These are phyloP conservation scores for Rheum nobile DNA, from an alignment of 148 eudicot genomes.

Conservation along the genomic window DNA sequence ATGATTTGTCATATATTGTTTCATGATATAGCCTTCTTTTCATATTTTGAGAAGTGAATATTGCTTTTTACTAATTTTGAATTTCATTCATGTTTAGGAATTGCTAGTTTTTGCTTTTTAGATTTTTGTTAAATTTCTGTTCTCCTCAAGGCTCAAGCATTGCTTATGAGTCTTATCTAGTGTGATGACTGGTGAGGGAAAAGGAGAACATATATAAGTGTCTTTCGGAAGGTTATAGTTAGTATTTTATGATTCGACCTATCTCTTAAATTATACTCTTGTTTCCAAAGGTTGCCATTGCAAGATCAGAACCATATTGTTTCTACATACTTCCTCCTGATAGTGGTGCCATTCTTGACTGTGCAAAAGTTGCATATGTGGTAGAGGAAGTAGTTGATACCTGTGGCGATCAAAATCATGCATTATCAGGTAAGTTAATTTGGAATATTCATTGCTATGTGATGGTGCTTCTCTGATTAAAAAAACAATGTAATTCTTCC, in stretches of 20 bases:
- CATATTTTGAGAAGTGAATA: neutral
- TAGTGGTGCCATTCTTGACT: constrained; percentile 10
- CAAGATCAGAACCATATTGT: constrained; percentile 18
- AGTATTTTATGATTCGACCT: neutral
- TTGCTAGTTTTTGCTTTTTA: neutral
- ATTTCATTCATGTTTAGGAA: neutral
- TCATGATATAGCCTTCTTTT: neutral
- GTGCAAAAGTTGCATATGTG: constrained; percentile 25
- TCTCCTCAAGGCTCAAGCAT: neutral
- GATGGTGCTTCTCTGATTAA: neutral
- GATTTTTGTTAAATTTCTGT: neutral
- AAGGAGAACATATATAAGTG: neutral
- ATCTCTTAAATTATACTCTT: neutral
- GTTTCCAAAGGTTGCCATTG: constrained; percentile 23
- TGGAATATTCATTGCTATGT: neutral
- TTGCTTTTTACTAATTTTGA: neutral
- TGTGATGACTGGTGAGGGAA: neutral
- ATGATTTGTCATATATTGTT: neutral
- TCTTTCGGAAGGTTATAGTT: neutral
- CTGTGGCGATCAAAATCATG: constrained; percentile 12
- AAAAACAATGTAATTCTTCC: neutral
- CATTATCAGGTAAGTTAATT: constrained; percentile 13
- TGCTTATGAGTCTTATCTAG: neutral
- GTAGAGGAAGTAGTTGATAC: constrained; percentile 17
- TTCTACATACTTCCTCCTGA: constrained; percentile 27